A percentile compares a stretch with the other conserved stretches of the same genome.
Conservation (phyloP, 345 rosid species). For the Erysimum cheiranthoides region DNA sequence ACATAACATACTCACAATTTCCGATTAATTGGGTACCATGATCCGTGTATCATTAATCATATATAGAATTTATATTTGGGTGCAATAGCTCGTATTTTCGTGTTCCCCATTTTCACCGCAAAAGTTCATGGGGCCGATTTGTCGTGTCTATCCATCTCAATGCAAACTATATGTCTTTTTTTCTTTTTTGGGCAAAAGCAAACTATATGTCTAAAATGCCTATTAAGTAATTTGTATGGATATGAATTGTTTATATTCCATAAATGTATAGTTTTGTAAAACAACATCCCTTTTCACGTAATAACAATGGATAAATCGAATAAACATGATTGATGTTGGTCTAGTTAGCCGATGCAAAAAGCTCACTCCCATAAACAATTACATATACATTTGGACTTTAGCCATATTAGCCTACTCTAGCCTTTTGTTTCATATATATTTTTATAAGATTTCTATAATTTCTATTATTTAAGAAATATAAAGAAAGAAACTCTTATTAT, state of each 20-base stretch:
- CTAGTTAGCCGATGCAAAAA: not conserved
- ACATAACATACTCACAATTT: not conserved
- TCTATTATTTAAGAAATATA: not conserved
- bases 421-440: not conserved
- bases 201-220: no score
- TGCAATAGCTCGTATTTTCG: conserved; percentile 24
- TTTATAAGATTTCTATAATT: not conserved
- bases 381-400: not conserved
- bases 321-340: not conserved
- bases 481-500: not conserved
- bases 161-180: no score
- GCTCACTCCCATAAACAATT: not conserved
- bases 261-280: not conserved
- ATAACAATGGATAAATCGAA: not conserved
- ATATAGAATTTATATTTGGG: conserved; percentile 2
- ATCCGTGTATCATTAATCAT: not conserved
- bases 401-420: not conserved
- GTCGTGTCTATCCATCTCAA: conserved; percentile 24
- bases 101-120: conserved; percentile 68
- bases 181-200: no score
- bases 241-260: conserved; percentile 7
- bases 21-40: conserved; percentile 23
- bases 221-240: no score
- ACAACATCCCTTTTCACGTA: not conserved
- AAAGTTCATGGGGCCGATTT: conserved; percentile 51